phyloP scores from a whole-genome alignment of 192 early-diverging fungal genomes.

The Coemansia pectinata region DNA sequence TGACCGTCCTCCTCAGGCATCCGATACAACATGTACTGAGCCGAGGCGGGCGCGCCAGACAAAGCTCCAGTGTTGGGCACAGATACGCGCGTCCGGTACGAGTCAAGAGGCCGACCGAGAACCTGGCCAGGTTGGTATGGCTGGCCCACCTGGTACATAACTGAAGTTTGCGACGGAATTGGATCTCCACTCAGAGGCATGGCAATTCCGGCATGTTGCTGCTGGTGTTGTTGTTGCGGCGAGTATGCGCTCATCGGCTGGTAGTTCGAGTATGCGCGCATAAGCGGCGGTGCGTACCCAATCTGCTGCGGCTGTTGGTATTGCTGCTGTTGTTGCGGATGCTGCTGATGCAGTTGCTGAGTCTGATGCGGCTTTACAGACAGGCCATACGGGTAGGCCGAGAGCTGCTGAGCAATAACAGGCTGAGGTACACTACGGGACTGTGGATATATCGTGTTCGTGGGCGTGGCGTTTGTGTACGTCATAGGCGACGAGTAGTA shows the following conservation, averaged over 20 bases:
- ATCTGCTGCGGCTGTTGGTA: conserved; percentile 27
- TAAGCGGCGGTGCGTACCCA: conserved; percentile 30
- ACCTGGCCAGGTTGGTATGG: conserved; percentile 56
- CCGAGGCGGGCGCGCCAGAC: not conserved
- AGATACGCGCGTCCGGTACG: conserved; percentile 40
- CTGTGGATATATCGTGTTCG: conserved; percentile 19
- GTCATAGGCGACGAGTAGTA: conserved; percentile 46
- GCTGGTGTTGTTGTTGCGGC: conserved; percentile 8
- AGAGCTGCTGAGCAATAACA: conserved; percentile 12
- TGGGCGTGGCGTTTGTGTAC: conserved; percentile 17
- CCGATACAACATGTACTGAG: conserved; percentile 55
- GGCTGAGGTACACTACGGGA: conserved; percentile 10
- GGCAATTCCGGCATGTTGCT: conserved; percentile 16
- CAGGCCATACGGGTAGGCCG: conserved; percentile 37
- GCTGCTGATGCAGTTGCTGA: conserved; percentile 2
- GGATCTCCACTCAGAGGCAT: conserved; percentile 25
- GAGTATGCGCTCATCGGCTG: conserved; percentile 32
- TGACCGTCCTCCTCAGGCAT: conserved; percentile 49
- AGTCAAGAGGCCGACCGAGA: conserved; percentile 39
- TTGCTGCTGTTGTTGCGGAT: conserved; percentile 12
- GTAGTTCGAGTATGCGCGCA: conserved; percentile 37
- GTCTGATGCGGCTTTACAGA: conserved; percentile 28
- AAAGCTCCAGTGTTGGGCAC: not conserved
- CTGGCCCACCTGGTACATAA: conserved; percentile 50
- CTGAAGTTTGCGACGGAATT: conserved; percentile 13